A percentile compares a stretch with the other conserved stretches of the same genome.
Evolutionary conservation across 1,284 basidiomycete species (phyloP).

Genomic region (Apiotrichum akiyoshidainum): DNA sequence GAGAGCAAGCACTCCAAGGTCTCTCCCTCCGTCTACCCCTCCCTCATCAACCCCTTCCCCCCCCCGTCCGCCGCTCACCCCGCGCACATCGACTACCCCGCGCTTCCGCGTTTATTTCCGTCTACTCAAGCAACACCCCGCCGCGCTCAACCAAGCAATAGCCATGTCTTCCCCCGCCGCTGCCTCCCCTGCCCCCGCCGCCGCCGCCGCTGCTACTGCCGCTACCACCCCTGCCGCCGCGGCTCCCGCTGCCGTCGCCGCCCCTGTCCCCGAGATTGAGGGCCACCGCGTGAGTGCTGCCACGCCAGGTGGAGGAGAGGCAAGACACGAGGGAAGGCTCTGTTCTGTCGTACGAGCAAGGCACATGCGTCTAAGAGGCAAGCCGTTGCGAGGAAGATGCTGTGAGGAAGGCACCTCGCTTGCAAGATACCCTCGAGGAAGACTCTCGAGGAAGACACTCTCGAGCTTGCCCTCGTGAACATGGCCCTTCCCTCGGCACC

Average conservation of each 20-base stretch:
- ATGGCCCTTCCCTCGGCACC: no score
- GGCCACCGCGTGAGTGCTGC: constrained; percentile 27
- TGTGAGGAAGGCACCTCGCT: no score
- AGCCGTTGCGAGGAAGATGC: no score
- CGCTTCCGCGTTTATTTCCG: constrained; percentile 5
- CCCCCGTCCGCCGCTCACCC: constrained; percentile 6
- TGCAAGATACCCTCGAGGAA: no score
- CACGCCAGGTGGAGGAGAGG: not conserved
- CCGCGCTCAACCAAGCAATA: not conserved
- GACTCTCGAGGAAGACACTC: no score
- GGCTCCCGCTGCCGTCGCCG: constrained; percentile 8
- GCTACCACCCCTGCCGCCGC: constrained; percentile 2
- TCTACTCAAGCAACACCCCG: not conserved
- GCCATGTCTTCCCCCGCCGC: constrained; percentile 24
- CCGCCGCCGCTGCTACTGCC: constrained; percentile 2
- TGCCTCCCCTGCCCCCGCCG: constrained; percentile 4
- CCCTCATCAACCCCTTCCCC: constrained; percentile 8
- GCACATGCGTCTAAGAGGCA: not conserved
- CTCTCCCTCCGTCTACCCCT: constrained; percentile 6
- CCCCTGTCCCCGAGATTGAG: constrained; percentile 14
- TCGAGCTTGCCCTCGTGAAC: no score
- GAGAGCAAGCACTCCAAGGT: constrained; percentile 9
- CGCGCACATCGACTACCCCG: constrained; percentile 13
- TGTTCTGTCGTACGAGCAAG: no score
- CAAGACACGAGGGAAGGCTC: no score